Evolutionary conservation across 2,329 filamentous ascomycete genomes (phyloP).

Genomic region (Fusarium sp.): DNA sequence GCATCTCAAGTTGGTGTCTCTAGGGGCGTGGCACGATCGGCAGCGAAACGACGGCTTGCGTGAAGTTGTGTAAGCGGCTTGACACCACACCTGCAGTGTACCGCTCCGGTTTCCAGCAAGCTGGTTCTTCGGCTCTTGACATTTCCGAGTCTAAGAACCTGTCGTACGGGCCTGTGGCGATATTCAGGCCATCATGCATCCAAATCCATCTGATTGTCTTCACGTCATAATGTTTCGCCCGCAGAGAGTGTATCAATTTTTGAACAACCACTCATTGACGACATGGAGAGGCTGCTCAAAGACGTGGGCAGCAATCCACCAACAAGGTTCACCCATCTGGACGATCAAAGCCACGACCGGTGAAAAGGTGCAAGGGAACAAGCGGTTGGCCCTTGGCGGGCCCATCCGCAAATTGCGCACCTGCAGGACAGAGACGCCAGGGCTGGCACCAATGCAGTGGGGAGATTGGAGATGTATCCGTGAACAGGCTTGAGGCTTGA

Average conservation of each 20-base stretch:
- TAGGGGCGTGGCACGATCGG: constrained; percentile 36
- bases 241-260: neutral
- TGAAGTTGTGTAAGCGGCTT: constrained; percentile 42
- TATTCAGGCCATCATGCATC: constrained; percentile 1
- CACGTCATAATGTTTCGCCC: neutral
- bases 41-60: constrained; percentile 30
- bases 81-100: constrained; percentile 23
- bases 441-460: constrained; percentile 22
- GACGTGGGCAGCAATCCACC: constrained; percentile 7
- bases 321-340: constrained; percentile 22
- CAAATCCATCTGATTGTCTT: neutral
- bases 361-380: constrained; percentile 24
- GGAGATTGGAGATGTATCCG: constrained; percentile 27
- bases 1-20: constrained; percentile 23
- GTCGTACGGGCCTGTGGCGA: constrained; percentile 17
- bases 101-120: constrained; percentile 30
- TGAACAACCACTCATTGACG: neutral
- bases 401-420: constrained; percentile 39
- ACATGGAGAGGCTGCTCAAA: constrained; percentile 1
- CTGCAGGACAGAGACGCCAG: constrained; percentile 32
- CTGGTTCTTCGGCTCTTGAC: constrained; percentile 32
- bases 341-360: constrained; percentile 30
- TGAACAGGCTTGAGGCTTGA: constrained; percentile 7
- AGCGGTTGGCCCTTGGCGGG: constrained; percentile 27
- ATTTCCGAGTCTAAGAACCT: constrained; percentile 19